Base-by-base conservation (phyloP, 768 basidiomycete species). In the Kwoniella dendrophila region DNA sequence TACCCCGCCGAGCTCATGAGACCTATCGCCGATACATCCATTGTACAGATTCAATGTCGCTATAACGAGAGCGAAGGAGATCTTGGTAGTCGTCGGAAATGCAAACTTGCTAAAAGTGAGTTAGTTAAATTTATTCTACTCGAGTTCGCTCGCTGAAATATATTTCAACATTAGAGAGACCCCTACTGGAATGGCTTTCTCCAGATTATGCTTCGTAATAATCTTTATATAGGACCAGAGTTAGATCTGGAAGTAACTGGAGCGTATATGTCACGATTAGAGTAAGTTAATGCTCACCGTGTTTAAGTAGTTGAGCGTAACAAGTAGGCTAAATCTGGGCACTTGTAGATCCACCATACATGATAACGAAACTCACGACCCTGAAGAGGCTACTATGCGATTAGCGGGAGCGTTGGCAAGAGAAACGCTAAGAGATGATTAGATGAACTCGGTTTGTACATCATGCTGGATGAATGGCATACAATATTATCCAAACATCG, bases 31-130 rank as follows among this genome's bases (percentile, higher is more conserved):
- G 24, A 10, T 3, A 38, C 38, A 61, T 3, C 48, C 18, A n/a
- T 33, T 4, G 12, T 4, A 0, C 41, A 79, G 78, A 16, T 79
- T 80, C 73, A 81, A 81, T 60, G 80, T 81, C 30, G 77, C 79
- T 27, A 79, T 79, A 55, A 81, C 79, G 0, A 68, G 80, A 26
- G 79, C 79, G 1, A 79, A 80, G 52, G 79, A 80, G 64, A 54
- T 80, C 1, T 62, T 81, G 26, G 53, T 81, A 36, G 62, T 79
- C 22, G 62, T 81, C 7, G 80, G 80, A 0, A 78, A 79, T 63
- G 73, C 71, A 0, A 65, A 74, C 20, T 68, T 71, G 7, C 69
- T 77, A 30, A 71, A 67, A 45, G 74, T 73, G 4, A 18, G 14
- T n/a, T 1, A 18, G 18, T 27, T 2, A 1, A 10, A 44, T 22